A percentile compares a stretch with the other conserved stretches of the same genome.
Evolutionary conservation across 257 asterid genomes (phyloP).

Genomic region (Solanum habrochaites): DNA sequence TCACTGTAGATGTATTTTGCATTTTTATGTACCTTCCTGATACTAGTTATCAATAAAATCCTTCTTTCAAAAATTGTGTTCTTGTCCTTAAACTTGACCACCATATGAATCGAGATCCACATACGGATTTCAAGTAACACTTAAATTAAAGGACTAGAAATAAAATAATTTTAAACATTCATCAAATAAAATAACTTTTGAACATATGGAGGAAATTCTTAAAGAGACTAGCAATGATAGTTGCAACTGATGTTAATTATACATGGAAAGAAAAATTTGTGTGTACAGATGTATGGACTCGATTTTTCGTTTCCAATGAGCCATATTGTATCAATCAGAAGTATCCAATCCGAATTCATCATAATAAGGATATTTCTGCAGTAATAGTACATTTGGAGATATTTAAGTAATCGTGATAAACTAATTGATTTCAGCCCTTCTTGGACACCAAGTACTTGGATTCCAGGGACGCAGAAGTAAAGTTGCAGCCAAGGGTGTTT

Average conservation of each 20-base stretch:
- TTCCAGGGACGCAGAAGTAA: not conserved
- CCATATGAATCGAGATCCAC: not conserved
- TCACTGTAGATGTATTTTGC: not conserved
- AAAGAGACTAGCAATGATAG: not conserved
- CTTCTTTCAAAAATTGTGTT: not conserved
- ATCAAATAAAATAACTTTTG: not conserved
- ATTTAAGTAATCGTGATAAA: not conserved
- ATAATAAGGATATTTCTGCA: not conserved
- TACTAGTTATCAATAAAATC: not conserved
- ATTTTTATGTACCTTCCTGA: not conserved
- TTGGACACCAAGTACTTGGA: not conserved
- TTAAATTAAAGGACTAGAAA: not conserved
- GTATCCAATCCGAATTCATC: not conserved
- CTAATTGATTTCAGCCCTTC: not conserved
- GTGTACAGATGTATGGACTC: not conserved
- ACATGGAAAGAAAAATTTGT: not conserved
- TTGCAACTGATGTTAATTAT: not conserved
- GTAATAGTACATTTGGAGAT: not conserved
- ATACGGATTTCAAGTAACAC: not conserved
- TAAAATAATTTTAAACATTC: not conserved
- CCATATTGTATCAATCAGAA: not conserved
- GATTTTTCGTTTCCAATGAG: not conserved
- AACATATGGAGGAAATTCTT: not conserved
- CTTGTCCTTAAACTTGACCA: not conserved
- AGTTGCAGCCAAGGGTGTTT: not conserved